phyloP scores from a whole-genome alignment of 1,284 basidiomycete genomes.

The Tilletia horrida region DNA sequence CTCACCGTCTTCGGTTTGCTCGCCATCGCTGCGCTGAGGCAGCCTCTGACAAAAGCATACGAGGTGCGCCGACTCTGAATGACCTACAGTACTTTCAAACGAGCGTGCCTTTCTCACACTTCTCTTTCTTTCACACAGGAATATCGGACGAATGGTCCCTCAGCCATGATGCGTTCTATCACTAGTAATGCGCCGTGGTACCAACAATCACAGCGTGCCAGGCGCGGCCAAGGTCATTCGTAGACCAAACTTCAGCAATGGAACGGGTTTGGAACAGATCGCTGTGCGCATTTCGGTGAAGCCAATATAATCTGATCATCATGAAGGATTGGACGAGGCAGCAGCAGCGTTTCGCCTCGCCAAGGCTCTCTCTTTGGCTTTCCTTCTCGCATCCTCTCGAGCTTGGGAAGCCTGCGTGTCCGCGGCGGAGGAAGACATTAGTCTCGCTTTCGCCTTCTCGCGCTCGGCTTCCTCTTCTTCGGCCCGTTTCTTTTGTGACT shows the following conservation, averaged over 20 bases:
- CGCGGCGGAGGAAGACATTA: neutral
- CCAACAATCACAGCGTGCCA: conserved; percentile 1
- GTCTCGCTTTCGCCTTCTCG: neutral
- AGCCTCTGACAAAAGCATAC: conserved; percentile 6
- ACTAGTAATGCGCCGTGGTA: conserved; percentile 11
- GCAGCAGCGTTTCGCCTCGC: neutral
- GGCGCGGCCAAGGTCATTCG: neutral
- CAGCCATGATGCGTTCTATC: conserved; percentile 11
- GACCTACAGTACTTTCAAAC: neutral
- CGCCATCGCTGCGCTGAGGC: conserved; percentile 4
- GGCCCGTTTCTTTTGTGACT: conserved; percentile 9
- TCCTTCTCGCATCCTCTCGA: neutral
- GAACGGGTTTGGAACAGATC: too few species aligned
- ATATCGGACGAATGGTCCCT: neutral
- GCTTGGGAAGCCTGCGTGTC: neutral
- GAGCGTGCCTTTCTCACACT: neutral
- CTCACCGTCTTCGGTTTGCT: conserved; percentile 23
- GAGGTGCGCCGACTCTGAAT: neutral
- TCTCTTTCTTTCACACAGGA: neutral
- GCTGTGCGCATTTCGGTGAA: too few species aligned
- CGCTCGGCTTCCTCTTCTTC: conserved; percentile 14
- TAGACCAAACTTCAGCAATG: too few species aligned
- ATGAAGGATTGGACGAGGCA: too few species aligned
- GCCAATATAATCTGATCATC: neutral
- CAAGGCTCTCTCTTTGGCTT: conserved; percentile 3